These are phyloP conservation scores for Acidiella bohemica DNA, from an alignment of 495 filamentous ascomycete genomes.

Conservation along the genomic window DNA sequence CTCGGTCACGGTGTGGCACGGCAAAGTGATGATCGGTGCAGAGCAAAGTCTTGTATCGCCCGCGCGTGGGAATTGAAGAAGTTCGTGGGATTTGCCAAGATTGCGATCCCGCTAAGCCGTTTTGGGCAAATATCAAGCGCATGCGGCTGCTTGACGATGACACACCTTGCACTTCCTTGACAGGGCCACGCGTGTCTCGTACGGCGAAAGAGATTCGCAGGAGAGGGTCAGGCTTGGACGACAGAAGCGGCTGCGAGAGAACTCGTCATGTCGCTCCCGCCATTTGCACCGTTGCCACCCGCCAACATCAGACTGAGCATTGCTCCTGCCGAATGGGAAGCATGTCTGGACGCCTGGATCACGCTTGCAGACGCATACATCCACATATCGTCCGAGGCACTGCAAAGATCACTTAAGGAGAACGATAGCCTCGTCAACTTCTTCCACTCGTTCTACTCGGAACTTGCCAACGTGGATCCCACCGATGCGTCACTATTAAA, in stretches of 20 bases:
- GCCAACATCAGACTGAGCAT: constrained; percentile 51
- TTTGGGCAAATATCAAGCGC: too few species aligned
- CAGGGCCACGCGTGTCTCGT: too few species aligned
- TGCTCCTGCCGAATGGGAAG: constrained; percentile 58
- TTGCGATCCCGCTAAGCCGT: too few species aligned
- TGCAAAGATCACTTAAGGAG: constrained; percentile 40
- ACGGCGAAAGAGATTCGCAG: too few species aligned
- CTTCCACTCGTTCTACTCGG: constrained; percentile 46
- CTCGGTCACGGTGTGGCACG: constrained; percentile 33
- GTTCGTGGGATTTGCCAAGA: constrained; percentile 4
- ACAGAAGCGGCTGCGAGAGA: neutral
- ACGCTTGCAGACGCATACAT: constrained; percentile 50
- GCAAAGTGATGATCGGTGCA: constrained; percentile 32
- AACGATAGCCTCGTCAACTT: constrained; percentile 41
- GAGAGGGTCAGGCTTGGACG: too few species aligned
- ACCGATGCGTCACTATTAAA: constrained; percentile 30
- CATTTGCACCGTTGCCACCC: constrained; percentile 62
- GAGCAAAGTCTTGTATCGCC: constrained; percentile 4
- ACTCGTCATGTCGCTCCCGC: constrained; percentile 40
- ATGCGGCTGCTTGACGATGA: too few species aligned
- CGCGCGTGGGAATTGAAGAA: constrained; percentile 1
- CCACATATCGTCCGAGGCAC: constrained; percentile 40
- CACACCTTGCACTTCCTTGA: too few species aligned
- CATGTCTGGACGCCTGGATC: constrained; percentile 66
- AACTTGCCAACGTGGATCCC: constrained; percentile 24